phyloP scores from a whole-genome alignment of 331 rosid genomes.

The Dryas integrifolia region DNA sequence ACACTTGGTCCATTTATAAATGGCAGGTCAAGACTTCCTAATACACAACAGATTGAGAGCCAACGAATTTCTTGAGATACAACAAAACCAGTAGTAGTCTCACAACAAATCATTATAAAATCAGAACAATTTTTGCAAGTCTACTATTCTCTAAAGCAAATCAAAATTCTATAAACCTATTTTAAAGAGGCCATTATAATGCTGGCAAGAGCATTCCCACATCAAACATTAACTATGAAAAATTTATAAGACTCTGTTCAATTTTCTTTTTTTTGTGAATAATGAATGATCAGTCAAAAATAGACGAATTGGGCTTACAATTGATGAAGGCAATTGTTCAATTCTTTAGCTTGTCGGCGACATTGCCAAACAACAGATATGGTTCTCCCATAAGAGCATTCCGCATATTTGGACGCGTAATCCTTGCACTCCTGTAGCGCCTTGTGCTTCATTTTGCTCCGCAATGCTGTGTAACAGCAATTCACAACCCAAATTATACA shows the following conservation, averaged over 20 bases:
- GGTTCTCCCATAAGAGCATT: conserved; percentile 78
- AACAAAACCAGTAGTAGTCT: background rate
- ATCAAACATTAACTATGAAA: background rate
- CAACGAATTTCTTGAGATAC: background rate
- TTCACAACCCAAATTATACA: background rate
- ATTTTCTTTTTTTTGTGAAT: background rate
- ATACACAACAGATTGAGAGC: background rate
- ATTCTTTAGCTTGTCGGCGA: conserved; percentile 71
- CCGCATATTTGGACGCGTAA: conserved; percentile 69
- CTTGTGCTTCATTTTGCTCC: conserved; percentile 94
- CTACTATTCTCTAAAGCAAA: background rate
- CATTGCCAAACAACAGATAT: conserved; percentile 81
- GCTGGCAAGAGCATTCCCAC: background rate
- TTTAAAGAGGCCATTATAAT: background rate
- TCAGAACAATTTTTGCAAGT: background rate
- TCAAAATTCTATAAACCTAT: background rate
- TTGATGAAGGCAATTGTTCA: conserved; percentile 82
- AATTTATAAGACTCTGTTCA: background rate
- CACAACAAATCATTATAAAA: background rate
- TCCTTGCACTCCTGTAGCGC: conserved; percentile 79
- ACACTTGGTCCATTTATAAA: background rate
- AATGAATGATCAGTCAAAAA: background rate
- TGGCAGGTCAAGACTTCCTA: background rate
- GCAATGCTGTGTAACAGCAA: conserved; percentile 47
- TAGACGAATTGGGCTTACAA: conserved; percentile 44